Evolutionary conservation across 2,329 filamentous ascomycete species (phyloP).

Genomic region (Xylogone sp.): DNA sequence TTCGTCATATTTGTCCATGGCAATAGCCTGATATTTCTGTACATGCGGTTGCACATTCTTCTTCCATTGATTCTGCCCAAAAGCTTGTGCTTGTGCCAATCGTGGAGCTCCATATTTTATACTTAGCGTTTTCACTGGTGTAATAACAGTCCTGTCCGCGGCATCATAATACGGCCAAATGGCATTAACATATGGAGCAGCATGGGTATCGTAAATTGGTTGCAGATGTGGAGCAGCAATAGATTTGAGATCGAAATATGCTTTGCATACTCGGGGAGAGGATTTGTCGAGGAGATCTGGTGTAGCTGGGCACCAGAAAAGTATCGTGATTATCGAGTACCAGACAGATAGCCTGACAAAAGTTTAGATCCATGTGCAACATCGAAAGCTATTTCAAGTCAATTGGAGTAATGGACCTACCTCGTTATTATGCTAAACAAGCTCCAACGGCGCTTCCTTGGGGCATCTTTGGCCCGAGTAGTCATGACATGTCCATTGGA

Average conservation of each 20-base stretch:
- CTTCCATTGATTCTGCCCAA: constrained; percentile 71
- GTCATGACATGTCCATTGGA: constrained; percentile 35
- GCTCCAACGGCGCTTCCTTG: constrained; percentile 24
- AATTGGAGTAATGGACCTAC: constrained; percentile 33
- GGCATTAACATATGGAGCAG: constrained; percentile 75
- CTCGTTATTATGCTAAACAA: constrained; percentile 49
- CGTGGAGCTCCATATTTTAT: constrained; percentile 73
- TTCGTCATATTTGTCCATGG: constrained; percentile 64
- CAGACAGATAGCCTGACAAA: constrained; percentile 68
- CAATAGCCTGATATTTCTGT: constrained; percentile 56
- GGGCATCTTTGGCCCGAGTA: constrained; percentile 26
- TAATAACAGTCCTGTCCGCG: constrained; percentile 60
- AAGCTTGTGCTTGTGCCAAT: constrained; percentile 62
- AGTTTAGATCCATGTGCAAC: constrained; percentile 5
- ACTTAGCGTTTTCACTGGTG: constrained; percentile 63
- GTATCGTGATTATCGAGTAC: constrained; percentile 77
- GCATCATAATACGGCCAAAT: constrained; percentile 71
- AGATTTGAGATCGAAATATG: constrained; percentile 68
- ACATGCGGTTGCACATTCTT: constrained; percentile 74
- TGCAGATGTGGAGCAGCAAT: constrained; percentile 68
- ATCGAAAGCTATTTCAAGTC: neutral
- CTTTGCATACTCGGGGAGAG: constrained; percentile 76
- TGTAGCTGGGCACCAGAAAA: constrained; percentile 77
- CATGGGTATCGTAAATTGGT: constrained; percentile 83
- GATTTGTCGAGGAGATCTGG: constrained; percentile 62